Base-by-base conservation (phyloP, 2,329 filamentous ascomycete species). In the Colletotrichum karsti region DNA sequence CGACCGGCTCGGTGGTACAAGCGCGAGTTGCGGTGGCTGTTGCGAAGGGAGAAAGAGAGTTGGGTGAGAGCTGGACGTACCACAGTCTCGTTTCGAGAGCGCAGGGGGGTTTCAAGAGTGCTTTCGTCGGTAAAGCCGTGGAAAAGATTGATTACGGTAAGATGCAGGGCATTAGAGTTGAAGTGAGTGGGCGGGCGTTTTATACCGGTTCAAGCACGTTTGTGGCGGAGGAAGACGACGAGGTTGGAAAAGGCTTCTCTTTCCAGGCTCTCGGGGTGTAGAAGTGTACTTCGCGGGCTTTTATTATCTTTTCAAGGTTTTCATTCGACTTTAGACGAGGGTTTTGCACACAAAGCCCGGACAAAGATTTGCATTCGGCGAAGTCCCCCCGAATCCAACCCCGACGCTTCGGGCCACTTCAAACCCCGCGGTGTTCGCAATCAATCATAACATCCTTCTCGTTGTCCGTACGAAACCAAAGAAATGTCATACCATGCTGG, bases 181-280 rank as follows among this genome's bases (percentile, higher is more conserved):
- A 68, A 24, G 65, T 68, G 0, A 65, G 65, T 18, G 65, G 65
- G 7, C 28, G 28, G 13, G 53, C 65, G 3, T 46, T 41, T n/a
- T 65, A 65, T n/a, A 42, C n/a, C 13, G 65, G 65, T 7, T n/a
- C 65, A 12, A 59, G 65, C 18, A 50, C 60, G 6, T 68, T 68
- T 18, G 39, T 68, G 7, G 15, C 35, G 3, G 65, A 65, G 6
- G 46, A 39, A 8, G 37, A 39, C 24, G 60, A 68, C n/a, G 39
- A 54, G 2, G 22, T 68, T n/a, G 60, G 60, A 5, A 24, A n/a
- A n/a, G 65, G 65, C 1, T 68, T 68, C 12, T 64, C 65, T 1
- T 68, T 68, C 13, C 50, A 26, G 9, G 30, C 37, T 10, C 35
- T 68, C 0, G 30, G 26, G 1, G 46, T 9, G 5, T 42, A 51